phyloP scores from a whole-genome alignment of 371 early-diverging fungal genomes.

The Rhizopus microsporus region DNA sequence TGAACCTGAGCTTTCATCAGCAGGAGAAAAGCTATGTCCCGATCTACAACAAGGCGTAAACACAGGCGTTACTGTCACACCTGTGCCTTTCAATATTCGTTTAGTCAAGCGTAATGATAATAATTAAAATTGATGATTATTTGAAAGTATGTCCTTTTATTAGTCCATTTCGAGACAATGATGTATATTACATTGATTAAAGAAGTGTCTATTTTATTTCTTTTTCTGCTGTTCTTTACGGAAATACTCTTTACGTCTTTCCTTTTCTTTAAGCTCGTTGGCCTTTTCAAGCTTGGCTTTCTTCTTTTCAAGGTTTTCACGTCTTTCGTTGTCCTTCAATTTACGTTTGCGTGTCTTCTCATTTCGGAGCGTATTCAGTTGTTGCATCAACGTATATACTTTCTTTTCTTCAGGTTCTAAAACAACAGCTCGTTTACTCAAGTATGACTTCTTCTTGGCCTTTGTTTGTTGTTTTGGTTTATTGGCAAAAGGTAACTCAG shows the following conservation, averaged over 20 bases:
- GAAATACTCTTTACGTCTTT: constrained; percentile 53
- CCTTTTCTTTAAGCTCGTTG: constrained; percentile 43
- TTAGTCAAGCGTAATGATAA: constrained; percentile 18
- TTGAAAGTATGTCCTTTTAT: too few relatives aligned
- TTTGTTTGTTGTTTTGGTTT: constrained; percentile 77
- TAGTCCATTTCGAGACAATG: too few relatives aligned
- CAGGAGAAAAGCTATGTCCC: constrained; percentile 16
- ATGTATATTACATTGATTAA: too few relatives aligned
- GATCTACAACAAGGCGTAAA: constrained; percentile 10
- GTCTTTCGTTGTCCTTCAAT: constrained; percentile 57
- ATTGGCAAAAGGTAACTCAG: constrained; percentile 87
- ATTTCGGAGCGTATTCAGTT: constrained; percentile 84
- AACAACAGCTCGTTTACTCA: constrained; percentile 83
- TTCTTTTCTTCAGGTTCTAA: constrained; percentile 89
- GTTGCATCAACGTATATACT: constrained; percentile 79
- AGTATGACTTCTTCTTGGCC: constrained; percentile 50
- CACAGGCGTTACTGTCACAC: constrained; percentile 12
- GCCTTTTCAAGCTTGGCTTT: constrained; percentile 58
- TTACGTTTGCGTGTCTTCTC: constrained; percentile 82
- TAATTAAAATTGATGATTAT: too few relatives aligned
- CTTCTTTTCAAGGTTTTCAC: constrained; percentile 53
- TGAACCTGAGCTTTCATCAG: constrained; percentile 10
- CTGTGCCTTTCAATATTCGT: constrained; percentile 16
- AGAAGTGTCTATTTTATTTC: not conserved
- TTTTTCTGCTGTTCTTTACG: constrained; percentile 36